Base-by-base conservation (phyloP, 148 eudicot genomes). In the Drosera capensis region DNA sequence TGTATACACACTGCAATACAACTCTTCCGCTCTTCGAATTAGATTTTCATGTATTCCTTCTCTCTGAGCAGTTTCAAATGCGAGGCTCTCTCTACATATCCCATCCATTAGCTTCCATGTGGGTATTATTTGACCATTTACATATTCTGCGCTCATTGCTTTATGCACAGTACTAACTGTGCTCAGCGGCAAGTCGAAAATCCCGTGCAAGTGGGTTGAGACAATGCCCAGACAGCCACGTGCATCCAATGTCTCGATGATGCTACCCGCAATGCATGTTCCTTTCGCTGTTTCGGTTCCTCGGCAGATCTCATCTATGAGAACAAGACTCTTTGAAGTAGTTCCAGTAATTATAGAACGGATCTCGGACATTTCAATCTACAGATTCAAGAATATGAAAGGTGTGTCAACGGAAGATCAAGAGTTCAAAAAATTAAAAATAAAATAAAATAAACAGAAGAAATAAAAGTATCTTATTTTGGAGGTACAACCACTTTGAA, bases 241-340 rank as follows among this genome's bases (percentile, higher is more conserved):
- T 41, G 46, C 60, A 56, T 84, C 97, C 31, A 90, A 73, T 44
- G 81, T 73, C 57, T 90, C 97, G 14, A 80, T 71, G 21, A 90
- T 66, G 66, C 95, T 84, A 14, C 97, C 97, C 31, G 97, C 97
- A 43, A 90, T 84, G 50, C 97, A 90, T 22, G 95, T 84, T 40
- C 95, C 97, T 40, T 84, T 90, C 19, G 87, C 92, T 25, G 97
- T 80, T 67, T 90, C 97, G 20, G 97, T 90, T 44, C 97, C 97
- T 54, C 95, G 64, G 57, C 97, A 90, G 49, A 90, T 84, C 71
- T 90, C 97, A 53, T 90, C 97, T 38, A 90, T 68, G 49, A 90
- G 97, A 36, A 84, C 97, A 14, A 90, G 94, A 55, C 97, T 90
- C 57, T 65, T 71, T 54, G 93, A 78, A 25, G 95, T 80, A 58